Evolutionary conservation across 139 green algal species (phyloP), one percentile per base, ranked within the genome.

Genomic region (Nannochloris sp.): DNA sequence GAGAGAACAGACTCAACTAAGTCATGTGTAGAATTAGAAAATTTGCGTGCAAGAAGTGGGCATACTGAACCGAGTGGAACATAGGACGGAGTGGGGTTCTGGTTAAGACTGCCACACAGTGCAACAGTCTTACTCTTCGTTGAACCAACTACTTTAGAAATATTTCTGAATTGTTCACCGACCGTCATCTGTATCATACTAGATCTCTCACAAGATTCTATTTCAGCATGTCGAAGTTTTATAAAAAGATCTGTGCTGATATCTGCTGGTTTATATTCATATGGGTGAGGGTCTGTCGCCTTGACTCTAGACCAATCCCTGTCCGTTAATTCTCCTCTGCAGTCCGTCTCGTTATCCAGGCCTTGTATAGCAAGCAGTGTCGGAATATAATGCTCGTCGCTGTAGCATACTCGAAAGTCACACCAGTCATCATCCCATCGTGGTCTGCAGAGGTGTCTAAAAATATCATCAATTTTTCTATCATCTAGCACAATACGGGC

Each of bases 361-460:
- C 65, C 65, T 40, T 65, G 60, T 21, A 67, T 25, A 29, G 70
- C 55, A 55, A 76, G 27, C n/a, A 76, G 44, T 25, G 70, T 64
- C 12, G 64, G 40, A 16, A 76, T 50, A 48, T 74, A 73, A 53
- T 76, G 70, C 57, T 76, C 57, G 34, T 62, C 66, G 40, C 37
- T 60, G 19, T 49, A 27, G 12, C 46, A 69, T 8, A 51, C 14
- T 44, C 46, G 6, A 58, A 34, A 58, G n/a, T 65, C 44, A 44
- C 21, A 43, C 14, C 19, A 43, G 11, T 57, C 23, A 48, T 24
- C 12, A 43, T 56, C 23, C 31, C 23, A 44, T 34, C 24, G 4
- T 8, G 25, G 29, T 23, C 27, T 23, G 36, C 57, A 66, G 15
- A 19, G 4, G 5, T 10, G 6, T 24, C 57, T 51, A 27, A 49